Conservation (phyloP, 225 moss, liverwort and hornwort genomes). For the Anthoceros angustus region DNA sequence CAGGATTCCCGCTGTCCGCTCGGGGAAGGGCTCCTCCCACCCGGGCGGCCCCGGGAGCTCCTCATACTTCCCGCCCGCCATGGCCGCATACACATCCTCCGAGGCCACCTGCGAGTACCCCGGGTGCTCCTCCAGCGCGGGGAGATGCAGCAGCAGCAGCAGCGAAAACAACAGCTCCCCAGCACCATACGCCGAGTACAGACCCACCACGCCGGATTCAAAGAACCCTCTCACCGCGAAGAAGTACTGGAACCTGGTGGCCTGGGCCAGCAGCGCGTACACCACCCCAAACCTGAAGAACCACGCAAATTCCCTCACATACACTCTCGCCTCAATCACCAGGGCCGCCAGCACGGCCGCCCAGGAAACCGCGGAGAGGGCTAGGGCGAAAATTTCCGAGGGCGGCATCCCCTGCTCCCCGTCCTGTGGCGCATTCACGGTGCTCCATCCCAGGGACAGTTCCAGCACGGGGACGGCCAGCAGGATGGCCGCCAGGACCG, state of each 20-base stretch:
- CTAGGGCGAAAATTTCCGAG: slow-evolving; percentile 41
- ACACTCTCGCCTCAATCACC: slow-evolving; percentile 39
- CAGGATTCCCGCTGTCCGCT: slow-evolving; percentile 38
- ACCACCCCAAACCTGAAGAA: slow-evolving; percentile 53
- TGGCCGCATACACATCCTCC: slow-evolving; percentile 17
- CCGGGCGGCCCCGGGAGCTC: slow-evolving; percentile 51
- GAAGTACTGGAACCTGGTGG: slow-evolving; percentile 39
- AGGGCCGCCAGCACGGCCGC: slow-evolving; percentile 40
- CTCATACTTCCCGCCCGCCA: slow-evolving; percentile 34
- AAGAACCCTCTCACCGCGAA: slow-evolving; percentile 39
- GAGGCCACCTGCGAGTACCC: slow-evolving; percentile 32
- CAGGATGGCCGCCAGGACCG: slow-evolving; percentile 34
- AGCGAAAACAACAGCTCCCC: slow-evolving; percentile 22
- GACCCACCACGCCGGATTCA: slow-evolving; percentile 22
- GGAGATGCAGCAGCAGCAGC: slow-evolving; percentile 49
- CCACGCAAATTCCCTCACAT: slow-evolving; percentile 50
- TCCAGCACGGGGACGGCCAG: slow-evolving; percentile 35
- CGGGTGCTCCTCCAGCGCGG: slow-evolving; percentile 38
- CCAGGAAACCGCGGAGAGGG: slow-evolving; percentile 41
- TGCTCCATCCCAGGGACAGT: slow-evolving; percentile 33
- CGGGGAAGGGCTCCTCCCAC: slow-evolving; percentile 54
- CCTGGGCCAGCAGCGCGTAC: slow-evolving; percentile 50
- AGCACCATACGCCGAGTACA: slow-evolving; percentile 22
- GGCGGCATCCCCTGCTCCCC: background rate
- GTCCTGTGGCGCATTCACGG: slow-evolving; percentile 39